Evolutionary conservation across 2,329 filamentous ascomycete genomes (phyloP).

Genomic region (Sordariomycetes sp.): DNA sequence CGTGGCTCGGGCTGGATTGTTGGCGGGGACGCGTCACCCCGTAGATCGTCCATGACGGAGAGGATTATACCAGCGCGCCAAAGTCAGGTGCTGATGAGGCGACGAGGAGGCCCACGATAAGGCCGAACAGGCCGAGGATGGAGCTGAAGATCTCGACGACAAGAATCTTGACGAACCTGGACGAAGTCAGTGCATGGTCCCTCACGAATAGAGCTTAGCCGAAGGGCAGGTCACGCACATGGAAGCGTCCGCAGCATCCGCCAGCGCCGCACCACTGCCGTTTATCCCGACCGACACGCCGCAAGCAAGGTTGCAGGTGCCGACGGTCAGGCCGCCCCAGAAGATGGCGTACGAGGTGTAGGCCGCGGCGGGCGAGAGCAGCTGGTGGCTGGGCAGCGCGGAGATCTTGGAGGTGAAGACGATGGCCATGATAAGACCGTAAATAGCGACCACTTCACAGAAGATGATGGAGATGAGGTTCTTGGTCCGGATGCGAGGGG

Average conservation of each 20-base stretch:
- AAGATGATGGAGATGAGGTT: constrained; percentile 99
- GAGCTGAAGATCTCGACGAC: constrained; percentile 99
- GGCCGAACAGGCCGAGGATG: constrained; percentile 87
- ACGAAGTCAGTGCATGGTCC: neutral
- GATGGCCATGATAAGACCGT: constrained; percentile 99
- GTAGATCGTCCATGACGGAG: neutral
- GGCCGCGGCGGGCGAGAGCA: constrained; percentile 70
- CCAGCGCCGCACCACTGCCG: constrained; percentile 88
- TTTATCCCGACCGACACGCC: constrained; percentile 97
- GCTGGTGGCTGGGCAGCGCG: constrained; percentile 48
- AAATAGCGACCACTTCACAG: constrained; percentile 99
- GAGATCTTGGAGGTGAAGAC: constrained; percentile 88
- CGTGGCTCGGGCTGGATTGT: neutral
- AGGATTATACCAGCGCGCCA: constrained; percentile 16
- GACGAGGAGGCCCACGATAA: constrained; percentile 87
- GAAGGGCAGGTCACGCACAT: constrained; percentile 49
- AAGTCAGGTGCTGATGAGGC: constrained; percentile 77
- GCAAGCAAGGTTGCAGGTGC: constrained; percentile 90
- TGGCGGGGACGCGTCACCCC: no score
- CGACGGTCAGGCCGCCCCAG: constrained; percentile 91
- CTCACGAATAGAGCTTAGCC: neutral
- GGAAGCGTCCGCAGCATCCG: constrained; percentile 84
- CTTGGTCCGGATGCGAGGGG: constrained; percentile 96
- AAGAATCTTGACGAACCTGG: constrained; percentile 93
- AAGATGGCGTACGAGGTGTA: constrained; percentile 95